Percentiles rank a stretch among this genome's conserved stretches.
Conservation (phyloP, 2,329 filamentous ascomycete species). For the Penicillium janthinellum region DNA sequence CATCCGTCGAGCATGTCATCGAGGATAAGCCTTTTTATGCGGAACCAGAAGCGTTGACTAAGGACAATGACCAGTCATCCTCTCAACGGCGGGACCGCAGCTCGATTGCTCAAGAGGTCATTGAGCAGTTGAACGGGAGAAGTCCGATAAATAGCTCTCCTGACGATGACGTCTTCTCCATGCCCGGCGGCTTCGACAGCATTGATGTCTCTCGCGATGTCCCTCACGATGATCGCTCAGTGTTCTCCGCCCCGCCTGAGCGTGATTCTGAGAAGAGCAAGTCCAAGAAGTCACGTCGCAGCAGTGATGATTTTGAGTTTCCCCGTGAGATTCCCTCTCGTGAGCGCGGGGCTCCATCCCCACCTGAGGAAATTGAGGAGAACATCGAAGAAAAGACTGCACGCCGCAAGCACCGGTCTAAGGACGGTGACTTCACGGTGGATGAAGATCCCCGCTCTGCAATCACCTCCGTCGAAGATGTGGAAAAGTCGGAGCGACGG, state of each 20-base stretch:
- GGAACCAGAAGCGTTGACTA: slow-evolving; percentile 23
- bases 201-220: slow-evolving; percentile 13
- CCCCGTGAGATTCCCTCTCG: slow-evolving; percentile 15
- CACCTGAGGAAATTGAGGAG: slow-evolving; percentile 7
- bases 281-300: slow-evolving; percentile 24
- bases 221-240: slow-evolving; percentile 17
- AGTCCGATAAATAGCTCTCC: slow-evolving; percentile 18
- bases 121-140: slow-evolving; percentile 29
- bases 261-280: slow-evolving; percentile 13
- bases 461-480: slow-evolving; percentile 5
- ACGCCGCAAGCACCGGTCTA: slow-evolving; percentile 27
- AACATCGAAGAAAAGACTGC: slow-evolving; percentile 28
- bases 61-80: slow-evolving; percentile 5
- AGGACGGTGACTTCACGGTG: slow-evolving; percentile 8
- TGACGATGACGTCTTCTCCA: slow-evolving; percentile 30
- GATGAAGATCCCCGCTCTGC: slow-evolving; percentile 3
- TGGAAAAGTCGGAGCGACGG: slow-evolving; percentile 20
- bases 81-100: slow-evolving; percentile 9
- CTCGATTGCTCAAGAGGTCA: slow-evolving; percentile 29
- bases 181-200: slow-evolving; percentile 37
- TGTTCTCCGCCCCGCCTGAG: slow-evolving; percentile 17
- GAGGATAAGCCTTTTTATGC: slow-evolving; percentile 23
- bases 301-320: slow-evolving; percentile 25
- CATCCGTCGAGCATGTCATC: slow-evolving; percentile 12
- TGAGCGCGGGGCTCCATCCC: background rate